Evolutionary conservation across 2,329 filamentous ascomycete genomes (phyloP), one percentile per base, ranked within the genome.

Genomic region (Alternaria ventricosa): DNA sequence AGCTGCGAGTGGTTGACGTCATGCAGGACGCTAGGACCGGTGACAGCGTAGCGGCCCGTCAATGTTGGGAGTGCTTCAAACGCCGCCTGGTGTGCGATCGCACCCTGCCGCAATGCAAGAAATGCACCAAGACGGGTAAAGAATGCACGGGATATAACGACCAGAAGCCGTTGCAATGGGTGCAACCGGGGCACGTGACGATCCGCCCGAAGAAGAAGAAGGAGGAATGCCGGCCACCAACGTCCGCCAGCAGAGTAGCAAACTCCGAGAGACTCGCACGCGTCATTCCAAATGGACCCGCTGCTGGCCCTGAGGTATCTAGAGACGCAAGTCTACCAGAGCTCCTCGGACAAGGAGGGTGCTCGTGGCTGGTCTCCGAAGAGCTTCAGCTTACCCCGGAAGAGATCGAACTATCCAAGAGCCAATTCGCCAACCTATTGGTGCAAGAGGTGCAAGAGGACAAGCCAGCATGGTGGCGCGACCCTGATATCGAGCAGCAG

Each of bases 1-100:
- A n/a, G n/a, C n/a, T n/a, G n/a, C n/a, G n/a, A n/a, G n/a, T n/a
- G n/a, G n/a, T n/a, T n/a, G 5, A 18, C 7, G 27, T 49, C 23
- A 49, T 49, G 46, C 25, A 0, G 15, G 25, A 49, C 25, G 15
- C 46, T 18, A 18, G 1, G 1, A 11, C 9, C 33, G 49, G 60
- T 27, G 59, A 58, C 45, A 47, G 50, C 27, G 63, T 65, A 57
- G 69, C 70, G 46, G 66, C 55, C 13, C 66, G 69, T 10, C 72
- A 74, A 61, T 76, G 73, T 57, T 76, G 72, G 73, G 71, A 71
- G 47, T 76, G 73, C 50, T 56, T 72, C 41, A 69, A 68, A 46
- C 70, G 72, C 12, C 67, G 73, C 5, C 55, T 76, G n/a, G 72
- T 75, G 1, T 76, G 73, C 51, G 73, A 76, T 61, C 71, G 65